Evolutionary conservation across 306 rosid genomes (phyloP).

Genomic region (Glycyrrhiza uralensis): DNA sequence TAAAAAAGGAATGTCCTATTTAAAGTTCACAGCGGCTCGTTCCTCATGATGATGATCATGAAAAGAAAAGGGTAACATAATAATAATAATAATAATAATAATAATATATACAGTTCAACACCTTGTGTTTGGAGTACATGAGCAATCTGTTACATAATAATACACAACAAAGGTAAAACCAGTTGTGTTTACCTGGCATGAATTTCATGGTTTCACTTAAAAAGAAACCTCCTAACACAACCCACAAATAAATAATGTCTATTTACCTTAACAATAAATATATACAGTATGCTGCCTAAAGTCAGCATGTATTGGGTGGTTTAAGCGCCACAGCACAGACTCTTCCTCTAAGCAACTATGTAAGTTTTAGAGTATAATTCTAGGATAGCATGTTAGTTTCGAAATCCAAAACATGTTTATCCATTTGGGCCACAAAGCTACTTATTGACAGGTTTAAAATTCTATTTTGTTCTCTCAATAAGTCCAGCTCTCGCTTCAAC

Average conservation of each 20-base stretch:
- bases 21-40: too few relatives aligned
- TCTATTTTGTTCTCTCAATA: slow-evolving; percentile 32
- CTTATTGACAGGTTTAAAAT: slow-evolving; percentile 7
- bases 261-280: neutral
- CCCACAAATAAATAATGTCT: neutral
- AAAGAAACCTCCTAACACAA: slow-evolving; percentile 23
- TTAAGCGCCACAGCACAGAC: neutral
- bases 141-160: neutral
- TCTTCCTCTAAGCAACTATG: neutral
- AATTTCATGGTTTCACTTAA: slow-evolving; percentile 13
- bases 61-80: too few relatives aligned
- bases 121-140: neutral
- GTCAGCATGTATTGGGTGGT: neutral
- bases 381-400: slow-evolving; percentile 23
- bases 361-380: neutral
- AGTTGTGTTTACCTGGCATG: slow-evolving; percentile 11
- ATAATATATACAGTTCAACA: too few relatives aligned
- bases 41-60: too few relatives aligned
- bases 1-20: too few relatives aligned
- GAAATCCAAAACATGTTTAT: slow-evolving; percentile 23
- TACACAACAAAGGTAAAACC: slow-evolving; percentile 23
- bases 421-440: slow-evolving; percentile 20
- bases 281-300: slow-evolving; percentile 8
- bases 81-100: too few relatives aligned
- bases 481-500: slow-evolving; percentile 39